Evolutionary conservation across 2,329 filamentous ascomycete genomes (phyloP).

Genomic region (Golovinomyces cichoracearum): DNA sequence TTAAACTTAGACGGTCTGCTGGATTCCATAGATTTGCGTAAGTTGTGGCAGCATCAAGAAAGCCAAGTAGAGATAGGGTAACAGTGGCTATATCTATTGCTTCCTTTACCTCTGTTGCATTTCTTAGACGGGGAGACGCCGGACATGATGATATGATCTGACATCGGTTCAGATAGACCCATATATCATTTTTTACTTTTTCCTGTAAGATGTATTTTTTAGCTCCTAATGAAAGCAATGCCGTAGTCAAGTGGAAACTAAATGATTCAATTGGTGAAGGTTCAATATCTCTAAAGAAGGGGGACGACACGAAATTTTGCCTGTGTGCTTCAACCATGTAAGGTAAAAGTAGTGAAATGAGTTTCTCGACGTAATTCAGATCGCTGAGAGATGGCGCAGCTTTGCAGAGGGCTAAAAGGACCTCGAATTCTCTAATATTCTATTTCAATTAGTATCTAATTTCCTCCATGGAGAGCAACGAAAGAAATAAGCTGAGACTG

Average conservation of each 20-base stretch:
- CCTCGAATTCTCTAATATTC: constrained; percentile 76
- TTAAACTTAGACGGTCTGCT: constrained; percentile 44
- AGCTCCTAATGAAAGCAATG: constrained; percentile 55
- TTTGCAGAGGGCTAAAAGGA: constrained; percentile 73
- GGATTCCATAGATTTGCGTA: constrained; percentile 60
- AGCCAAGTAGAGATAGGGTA: constrained; percentile 66
- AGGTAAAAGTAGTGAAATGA: constrained; percentile 52
- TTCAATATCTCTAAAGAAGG: constrained; percentile 57
- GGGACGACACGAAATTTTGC: constrained; percentile 54
- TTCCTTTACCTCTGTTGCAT: constrained; percentile 27
- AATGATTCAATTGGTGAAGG: constrained; percentile 74
- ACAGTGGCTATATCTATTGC: constrained; percentile 47
- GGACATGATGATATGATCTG: constrained; percentile 31
- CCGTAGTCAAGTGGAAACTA: constrained; percentile 51
- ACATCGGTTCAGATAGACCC: constrained; percentile 48
- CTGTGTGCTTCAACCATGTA: constrained; percentile 68
- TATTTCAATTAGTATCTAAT: constrained; percentile 16
- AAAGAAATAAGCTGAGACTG: not conserved
- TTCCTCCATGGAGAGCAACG: constrained; percentile 4
- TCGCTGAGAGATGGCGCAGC: constrained; percentile 53
- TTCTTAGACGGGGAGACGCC: constrained; percentile 25
- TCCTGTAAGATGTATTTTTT: constrained; percentile 44
- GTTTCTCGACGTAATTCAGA: constrained; percentile 44
- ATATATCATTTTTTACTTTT: constrained; percentile 38
- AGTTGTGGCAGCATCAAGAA: constrained; percentile 56